Evolutionary conservation across 2,329 filamentous ascomycete genomes (phyloP).

Genomic region (Ceratocystis lukuohia): DNA sequence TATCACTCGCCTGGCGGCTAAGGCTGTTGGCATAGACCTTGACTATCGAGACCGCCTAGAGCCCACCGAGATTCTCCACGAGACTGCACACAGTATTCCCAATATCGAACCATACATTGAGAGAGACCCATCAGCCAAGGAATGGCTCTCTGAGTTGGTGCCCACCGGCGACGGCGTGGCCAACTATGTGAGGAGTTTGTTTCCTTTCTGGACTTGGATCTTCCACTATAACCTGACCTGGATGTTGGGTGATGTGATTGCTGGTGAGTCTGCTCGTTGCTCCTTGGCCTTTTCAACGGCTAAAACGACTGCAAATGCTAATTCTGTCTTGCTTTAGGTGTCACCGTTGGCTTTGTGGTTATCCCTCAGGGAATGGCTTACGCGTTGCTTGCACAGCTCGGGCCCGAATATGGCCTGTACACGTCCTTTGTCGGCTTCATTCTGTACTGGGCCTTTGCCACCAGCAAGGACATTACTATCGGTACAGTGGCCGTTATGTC

Average conservation of each 20-base stretch:
- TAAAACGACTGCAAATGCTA: neutral
- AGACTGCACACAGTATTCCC: constrained; percentile 22
- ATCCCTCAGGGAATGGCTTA: constrained; percentile 44
- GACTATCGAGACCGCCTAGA: constrained; percentile 24
- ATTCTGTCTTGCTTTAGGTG: constrained; percentile 36
- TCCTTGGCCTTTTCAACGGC: neutral
- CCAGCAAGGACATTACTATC: constrained; percentile 96
- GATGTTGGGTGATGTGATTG: constrained; percentile 35
- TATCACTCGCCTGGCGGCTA: constrained; percentile 23
- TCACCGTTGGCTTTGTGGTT: constrained; percentile 56
- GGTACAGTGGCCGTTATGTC: constrained; percentile 50
- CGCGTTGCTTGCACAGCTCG: constrained; percentile 35
- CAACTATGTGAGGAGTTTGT: constrained; percentile 31
- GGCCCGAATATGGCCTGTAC: constrained; percentile 38
- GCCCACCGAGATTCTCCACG: constrained; percentile 23
- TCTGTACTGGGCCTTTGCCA: constrained; percentile 96
- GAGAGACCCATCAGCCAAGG: constrained; percentile 10
- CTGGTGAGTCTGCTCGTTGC: constrained; percentile 44
- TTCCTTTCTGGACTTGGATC: constrained; percentile 39
- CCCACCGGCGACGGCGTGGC: constrained; percentile 15
- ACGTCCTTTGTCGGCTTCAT: constrained; percentile 93
- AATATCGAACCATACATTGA: constrained; percentile 20
- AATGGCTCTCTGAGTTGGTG: constrained; percentile 15
- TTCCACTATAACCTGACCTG: constrained; percentile 37
- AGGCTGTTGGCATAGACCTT: constrained; percentile 25